These are phyloP conservation scores for Alternaria conjuncta DNA, from an alignment of 2,329 filamentous ascomycete genomes.

Conservation along the genomic window DNA sequence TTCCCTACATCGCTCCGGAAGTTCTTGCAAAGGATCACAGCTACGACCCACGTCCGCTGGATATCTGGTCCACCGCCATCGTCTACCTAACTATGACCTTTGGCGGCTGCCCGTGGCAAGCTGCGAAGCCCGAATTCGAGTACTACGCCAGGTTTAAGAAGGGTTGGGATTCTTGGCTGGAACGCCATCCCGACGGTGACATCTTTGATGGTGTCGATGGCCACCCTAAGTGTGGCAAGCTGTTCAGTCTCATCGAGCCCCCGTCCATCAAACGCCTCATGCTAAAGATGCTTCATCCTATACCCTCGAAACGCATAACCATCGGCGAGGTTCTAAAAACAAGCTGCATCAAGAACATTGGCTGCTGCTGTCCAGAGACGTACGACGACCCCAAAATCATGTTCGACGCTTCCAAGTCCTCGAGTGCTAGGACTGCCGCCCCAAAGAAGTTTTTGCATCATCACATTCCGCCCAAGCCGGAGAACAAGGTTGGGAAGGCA, in stretches of 20 bases:
- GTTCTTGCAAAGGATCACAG: slow-evolving; percentile 71
- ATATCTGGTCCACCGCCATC: slow-evolving; percentile 86
- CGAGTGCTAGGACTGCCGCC: slow-evolving; percentile 40
- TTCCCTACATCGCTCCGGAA: slow-evolving; percentile 87
- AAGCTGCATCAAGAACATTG: slow-evolving; percentile 75
- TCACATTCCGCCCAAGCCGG: slow-evolving; percentile 51
- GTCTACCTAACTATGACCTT: slow-evolving; percentile 81
- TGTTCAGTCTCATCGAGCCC: slow-evolving; percentile 72
- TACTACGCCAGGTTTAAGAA: slow-evolving; percentile 69
- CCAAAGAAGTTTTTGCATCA: slow-evolving; percentile 53
- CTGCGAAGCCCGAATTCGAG: slow-evolving; percentile 63
- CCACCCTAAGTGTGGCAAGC: slow-evolving; percentile 69
- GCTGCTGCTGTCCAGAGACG: slow-evolving; percentile 78
- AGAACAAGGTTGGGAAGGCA: slow-evolving; percentile 44
- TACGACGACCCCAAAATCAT: slow-evolving; percentile 67
- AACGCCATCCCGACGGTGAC: slow-evolving; percentile 58
- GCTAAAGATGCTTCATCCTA: slow-evolving; percentile 81
- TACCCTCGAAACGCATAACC: slow-evolving; percentile 72
- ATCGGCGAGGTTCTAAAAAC: slow-evolving; percentile 73
- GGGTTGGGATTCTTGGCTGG: slow-evolving; percentile 73
- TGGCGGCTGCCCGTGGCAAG: slow-evolving; percentile 75
- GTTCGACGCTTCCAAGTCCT: slow-evolving; percentile 63
- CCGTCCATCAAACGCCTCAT: slow-evolving; percentile 71
- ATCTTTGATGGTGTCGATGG: slow-evolving; percentile 62
- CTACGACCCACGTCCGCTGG: slow-evolving; percentile 78